Conservation (phyloP, 2,329 filamentous ascomycete species). For the Ceratocystis variospora region DNA sequence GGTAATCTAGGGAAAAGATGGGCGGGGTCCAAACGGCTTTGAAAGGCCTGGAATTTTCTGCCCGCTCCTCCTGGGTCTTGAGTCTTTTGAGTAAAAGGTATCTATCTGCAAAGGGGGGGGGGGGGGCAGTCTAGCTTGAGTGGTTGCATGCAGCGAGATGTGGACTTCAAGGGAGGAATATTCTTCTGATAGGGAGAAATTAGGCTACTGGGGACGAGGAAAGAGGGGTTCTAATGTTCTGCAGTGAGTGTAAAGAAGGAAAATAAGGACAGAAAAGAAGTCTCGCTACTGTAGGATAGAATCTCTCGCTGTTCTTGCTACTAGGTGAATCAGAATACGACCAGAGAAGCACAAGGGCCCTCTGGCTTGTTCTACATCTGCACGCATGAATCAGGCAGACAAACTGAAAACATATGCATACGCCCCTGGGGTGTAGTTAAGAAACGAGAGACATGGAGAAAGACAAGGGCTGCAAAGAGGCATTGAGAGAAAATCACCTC, state of each 20-base stretch:
- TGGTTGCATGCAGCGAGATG: neutral
- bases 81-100: neutral
- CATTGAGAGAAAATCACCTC: neutral
- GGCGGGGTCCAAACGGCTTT: neutral
- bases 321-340: neutral
- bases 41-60: neutral
- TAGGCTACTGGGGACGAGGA: neutral
- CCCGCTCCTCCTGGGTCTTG: neutral
- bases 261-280: neutral
- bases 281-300: neutral
- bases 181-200: neutral
- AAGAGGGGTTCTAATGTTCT: neutral
- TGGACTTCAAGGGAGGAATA: neutral
- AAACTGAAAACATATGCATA: neutral
- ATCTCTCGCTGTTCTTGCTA: neutral
- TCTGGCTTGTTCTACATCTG: neutral
- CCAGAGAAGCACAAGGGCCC: neutral
- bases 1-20: neutral
- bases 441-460: slow-evolving; percentile 1
- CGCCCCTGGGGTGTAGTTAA: neutral
- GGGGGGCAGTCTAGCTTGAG: neutral
- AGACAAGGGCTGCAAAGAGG: neutral
- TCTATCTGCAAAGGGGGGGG: neutral
- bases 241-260: neutral
- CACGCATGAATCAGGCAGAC: no score